A percentile compares a stretch with the other conserved stretches of the same genome.
Conservation (phyloP, 352 stramenopile genomes). For the Elongisporangium senticosum region DNA sequence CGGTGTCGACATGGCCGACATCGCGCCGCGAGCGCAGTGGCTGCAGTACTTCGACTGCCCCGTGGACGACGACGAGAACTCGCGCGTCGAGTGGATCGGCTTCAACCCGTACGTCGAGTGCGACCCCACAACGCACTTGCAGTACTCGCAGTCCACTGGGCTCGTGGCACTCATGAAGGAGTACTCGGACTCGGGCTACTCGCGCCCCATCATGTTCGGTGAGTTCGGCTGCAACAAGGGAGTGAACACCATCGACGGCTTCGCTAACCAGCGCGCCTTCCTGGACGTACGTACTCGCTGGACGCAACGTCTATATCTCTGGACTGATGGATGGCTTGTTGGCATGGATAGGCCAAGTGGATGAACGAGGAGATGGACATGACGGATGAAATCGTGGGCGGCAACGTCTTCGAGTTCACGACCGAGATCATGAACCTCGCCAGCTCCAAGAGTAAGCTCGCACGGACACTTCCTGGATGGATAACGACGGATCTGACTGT, state of each 20-base stretch:
- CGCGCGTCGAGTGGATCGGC: conserved; percentile 48
- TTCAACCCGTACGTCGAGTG: conserved; percentile 77
- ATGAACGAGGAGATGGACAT: conserved; percentile 74
- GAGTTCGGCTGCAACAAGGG: conserved; percentile 75
- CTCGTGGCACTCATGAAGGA: conserved; percentile 59
- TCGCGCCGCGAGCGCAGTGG: conserved; percentile 42
- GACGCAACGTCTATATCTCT: neutral
- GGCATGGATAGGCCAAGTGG: conserved; percentile 40
- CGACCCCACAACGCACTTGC: conserved; percentile 37
- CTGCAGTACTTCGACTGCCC: conserved; percentile 58
- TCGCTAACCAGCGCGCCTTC: conserved; percentile 62
- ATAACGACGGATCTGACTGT: neutral
- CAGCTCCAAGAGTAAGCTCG: conserved; percentile 19
- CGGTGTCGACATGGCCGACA: conserved; percentile 59
- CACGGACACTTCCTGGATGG: neutral
- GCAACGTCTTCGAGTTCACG: conserved; percentile 76
- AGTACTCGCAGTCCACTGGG: conserved; percentile 51
- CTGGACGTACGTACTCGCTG: conserved; percentile 25
- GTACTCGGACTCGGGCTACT: conserved; percentile 39
- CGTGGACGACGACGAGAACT: conserved; percentile 46
- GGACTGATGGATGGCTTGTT: neutral
- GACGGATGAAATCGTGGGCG: conserved; percentile 54
- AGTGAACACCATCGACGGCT: conserved; percentile 58
- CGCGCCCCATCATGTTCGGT: conserved; percentile 62
- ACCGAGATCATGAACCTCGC: conserved; percentile 57